Conservation (phyloP, 1,139 yeast genomes). For the Zygotorulaspora mrakii region DNA sequence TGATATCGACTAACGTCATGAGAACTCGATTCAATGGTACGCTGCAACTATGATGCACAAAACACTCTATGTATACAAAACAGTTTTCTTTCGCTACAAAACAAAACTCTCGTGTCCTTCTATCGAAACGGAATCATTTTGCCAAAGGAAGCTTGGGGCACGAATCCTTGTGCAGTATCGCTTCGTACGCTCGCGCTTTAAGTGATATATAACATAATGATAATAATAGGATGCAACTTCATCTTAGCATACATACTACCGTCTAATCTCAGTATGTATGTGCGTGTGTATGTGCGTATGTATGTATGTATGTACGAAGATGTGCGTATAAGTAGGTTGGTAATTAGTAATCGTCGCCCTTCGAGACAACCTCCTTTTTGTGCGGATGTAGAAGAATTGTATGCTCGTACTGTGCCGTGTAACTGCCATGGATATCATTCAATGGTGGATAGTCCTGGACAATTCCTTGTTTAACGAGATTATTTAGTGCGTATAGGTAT, state of each 20-base stretch:
- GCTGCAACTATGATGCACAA: too few relatives aligned
- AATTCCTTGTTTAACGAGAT: constrained; percentile 77
- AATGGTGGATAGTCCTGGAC: constrained; percentile 98
- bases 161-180: background rate
- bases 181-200: too few relatives aligned
- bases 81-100: background rate
- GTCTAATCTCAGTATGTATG: background rate
- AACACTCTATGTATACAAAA: too few relatives aligned
- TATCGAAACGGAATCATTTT: background rate
- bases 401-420: constrained; percentile 96
- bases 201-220: too few relatives aligned
- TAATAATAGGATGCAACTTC: too few relatives aligned
- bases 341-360: constrained; percentile 82
- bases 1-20: constrained; percentile 35
- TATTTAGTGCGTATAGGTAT: constrained; percentile 83
- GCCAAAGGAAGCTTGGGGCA: constrained; percentile 1
- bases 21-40: constrained; percentile 5
- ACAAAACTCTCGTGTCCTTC: background rate
- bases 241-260: too few relatives aligned
- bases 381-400: constrained; percentile 88
- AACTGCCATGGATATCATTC: constrained; percentile 74
- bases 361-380: constrained; percentile 86
- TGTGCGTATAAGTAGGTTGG: too few relatives aligned
- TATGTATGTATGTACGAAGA: constrained; percentile 1
- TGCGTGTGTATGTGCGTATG: background rate